Base-by-base conservation (phyloP, 495 filamentous ascomycete species). In the Halenospora varia region DNA sequence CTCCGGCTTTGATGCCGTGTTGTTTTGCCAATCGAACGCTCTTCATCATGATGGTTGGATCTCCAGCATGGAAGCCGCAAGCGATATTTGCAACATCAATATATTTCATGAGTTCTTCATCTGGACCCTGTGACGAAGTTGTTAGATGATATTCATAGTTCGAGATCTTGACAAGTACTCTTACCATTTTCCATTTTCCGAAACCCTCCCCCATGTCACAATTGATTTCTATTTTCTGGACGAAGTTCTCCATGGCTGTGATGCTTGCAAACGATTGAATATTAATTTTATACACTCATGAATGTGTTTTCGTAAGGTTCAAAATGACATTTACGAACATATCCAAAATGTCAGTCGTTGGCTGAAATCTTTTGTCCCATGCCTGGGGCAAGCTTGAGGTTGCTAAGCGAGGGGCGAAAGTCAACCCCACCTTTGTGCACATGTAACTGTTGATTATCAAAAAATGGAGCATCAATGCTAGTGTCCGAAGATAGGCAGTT, bases 51-150 rank as follows among this genome's bases (percentile, higher is more conserved):
- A 83, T 80, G 0, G 82, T 59, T 2, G 83, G 82, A 57, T 85
- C 81, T 19, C 82, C 71, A 46, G 75, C 77, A 57, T 84, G 83
- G 62, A 85, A 84, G 3, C 81, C 83, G 61, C 83, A 86, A 2
- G 83, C 83, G 10, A 85, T 62, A 59, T 87, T 86, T n/a, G 83
- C 83, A 56, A 79, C 74, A 56, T 85, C 82, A 58, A 85, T 78
- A 48, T 79, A 60, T 20, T 77, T 77, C 25, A 86, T 77, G 15
- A 85, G 71, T 26, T 84, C 80, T 15, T 77, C 75, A 53, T 86
- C 83, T 6, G 82, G 81, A 23, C 75, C 75, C 62, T 69, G 62
- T 11, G 19, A 15, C 25, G 25, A 4, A 11, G 46, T 45, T 1
- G 24, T 2, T 22, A 13, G 18, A 53, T 46, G 15, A 15, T 19